Conservation (phyloP, 2,329 filamentous ascomycete species). For the Diaporthe batatas region DNA sequence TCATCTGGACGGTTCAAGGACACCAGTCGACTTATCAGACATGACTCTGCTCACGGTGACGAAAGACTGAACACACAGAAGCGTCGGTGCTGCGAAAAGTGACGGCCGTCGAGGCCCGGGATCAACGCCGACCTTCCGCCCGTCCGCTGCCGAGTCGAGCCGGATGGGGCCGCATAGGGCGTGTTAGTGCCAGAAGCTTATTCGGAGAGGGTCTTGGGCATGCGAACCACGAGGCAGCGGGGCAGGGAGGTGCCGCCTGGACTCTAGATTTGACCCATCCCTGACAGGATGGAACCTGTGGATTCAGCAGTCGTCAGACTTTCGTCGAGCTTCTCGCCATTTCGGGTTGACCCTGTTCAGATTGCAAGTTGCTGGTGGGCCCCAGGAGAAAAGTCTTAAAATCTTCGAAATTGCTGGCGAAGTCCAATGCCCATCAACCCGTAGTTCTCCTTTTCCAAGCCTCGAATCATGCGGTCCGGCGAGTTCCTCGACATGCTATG, state of each 20-base stretch:
- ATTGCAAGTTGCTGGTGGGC: constrained; percentile 23
- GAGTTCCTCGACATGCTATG: background rate
- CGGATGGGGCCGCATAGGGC: constrained; percentile 22
- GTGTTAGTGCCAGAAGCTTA: constrained; percentile 30
- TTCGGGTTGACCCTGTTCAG: constrained; percentile 14
- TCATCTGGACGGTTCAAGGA: constrained; percentile 6
- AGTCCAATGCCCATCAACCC: background rate
- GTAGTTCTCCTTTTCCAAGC: background rate
- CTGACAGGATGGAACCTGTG: constrained; percentile 16
- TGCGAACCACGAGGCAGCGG: constrained; percentile 28
- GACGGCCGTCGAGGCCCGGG: constrained; percentile 3
- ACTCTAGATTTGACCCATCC: constrained; percentile 12
- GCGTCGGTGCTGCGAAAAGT: background rate
- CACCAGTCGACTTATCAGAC: background rate
- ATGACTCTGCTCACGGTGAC: constrained; percentile 4
- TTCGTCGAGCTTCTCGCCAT: constrained; percentile 26
- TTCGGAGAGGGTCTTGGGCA: constrained; percentile 21
- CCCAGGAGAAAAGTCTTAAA: constrained; percentile 8
- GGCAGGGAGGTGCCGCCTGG: background rate
- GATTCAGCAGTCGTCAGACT: constrained; percentile 27
- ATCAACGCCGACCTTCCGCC: constrained; percentile 29
- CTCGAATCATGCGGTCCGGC: background rate
- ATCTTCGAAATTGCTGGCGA: constrained; percentile 8
- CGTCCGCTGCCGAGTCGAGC: constrained; percentile 22
- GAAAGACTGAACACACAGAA: constrained; percentile 26